Conservation (phyloP, 257 asterid species). For the Galeopsis tetrahit region DNA sequence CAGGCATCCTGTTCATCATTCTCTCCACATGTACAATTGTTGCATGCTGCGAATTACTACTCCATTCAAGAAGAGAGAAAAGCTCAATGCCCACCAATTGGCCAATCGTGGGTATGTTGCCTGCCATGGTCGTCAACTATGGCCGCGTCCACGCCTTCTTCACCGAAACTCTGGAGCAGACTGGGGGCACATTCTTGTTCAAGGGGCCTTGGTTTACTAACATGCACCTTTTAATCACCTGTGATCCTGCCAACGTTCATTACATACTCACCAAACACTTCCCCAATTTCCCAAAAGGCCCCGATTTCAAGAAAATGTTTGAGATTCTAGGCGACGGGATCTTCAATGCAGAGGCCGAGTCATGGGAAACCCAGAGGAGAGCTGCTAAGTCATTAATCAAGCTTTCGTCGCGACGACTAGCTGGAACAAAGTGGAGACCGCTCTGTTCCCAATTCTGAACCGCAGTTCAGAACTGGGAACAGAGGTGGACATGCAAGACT, state of each 20-base stretch:
- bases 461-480: too few relatives aligned
- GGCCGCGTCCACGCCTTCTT: not conserved
- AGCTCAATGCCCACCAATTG: slow-evolving; percentile 24
- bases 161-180: not conserved
- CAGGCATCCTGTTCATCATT: too few relatives aligned
- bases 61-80: too few relatives aligned
- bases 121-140: too few relatives aligned
- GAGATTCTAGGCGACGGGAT: slow-evolving; percentile 45
- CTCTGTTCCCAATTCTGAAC: too few relatives aligned
- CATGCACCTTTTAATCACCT: slow-evolving; percentile 38
- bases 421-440: too few relatives aligned
- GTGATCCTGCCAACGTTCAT: slow-evolving; percentile 45
- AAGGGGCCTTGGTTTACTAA: slow-evolving; percentile 40
- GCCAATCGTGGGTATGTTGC: slow-evolving; percentile 36
- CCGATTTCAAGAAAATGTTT: slow-evolving; percentile 4
- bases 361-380: slow-evolving; percentile 43
- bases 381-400: not conserved
- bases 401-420: too few relatives aligned
- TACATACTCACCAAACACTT: slow-evolving; percentile 42
- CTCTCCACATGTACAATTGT: too few relatives aligned
- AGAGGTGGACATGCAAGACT: too few relatives aligned
- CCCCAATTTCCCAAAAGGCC: slow-evolving; percentile 34
- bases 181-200: slow-evolving; percentile 35
- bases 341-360: slow-evolving; percentile 37
- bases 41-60: too few relatives aligned